Percentiles rank a stretch among this genome's conserved stretches.
Evolutionary conservation across 2,329 filamentous ascomycete species (phyloP).

Genomic region (Fusarium succisae): DNA sequence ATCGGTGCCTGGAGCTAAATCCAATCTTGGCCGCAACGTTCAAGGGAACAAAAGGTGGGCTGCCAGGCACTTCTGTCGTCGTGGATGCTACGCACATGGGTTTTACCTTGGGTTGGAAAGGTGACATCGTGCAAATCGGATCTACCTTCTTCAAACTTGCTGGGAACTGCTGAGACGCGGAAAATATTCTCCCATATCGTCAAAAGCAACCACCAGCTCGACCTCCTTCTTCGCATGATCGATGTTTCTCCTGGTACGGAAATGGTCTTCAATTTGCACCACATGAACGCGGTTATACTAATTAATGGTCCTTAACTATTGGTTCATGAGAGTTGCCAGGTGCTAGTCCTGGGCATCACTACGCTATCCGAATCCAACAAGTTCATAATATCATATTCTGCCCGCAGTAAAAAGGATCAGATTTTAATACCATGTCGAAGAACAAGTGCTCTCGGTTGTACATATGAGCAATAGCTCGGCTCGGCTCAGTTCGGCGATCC

Average conservation of each 20-base stretch:
- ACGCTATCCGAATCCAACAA: conserved; percentile 19
- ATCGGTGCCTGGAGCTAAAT: conserved; percentile 51
- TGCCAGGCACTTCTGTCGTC: conserved; percentile 8
- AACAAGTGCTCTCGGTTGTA: neutral
- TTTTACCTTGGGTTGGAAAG: conserved; percentile 28
- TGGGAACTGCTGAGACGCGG: conserved; percentile 21
- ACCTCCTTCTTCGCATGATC: conserved; percentile 1
- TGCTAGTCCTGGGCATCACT: conserved; percentile 6
- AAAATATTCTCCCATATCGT: conserved; percentile 29
- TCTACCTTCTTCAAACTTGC: conserved; percentile 29
- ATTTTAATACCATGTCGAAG: neutral
- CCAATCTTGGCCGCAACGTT: conserved; percentile 21
- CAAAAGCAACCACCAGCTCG: conserved; percentile 8
- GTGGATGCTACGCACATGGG: conserved; percentile 20
- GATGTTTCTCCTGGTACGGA: neutral
- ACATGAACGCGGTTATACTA: neutral
- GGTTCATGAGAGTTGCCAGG: neutral
- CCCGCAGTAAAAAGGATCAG: neutral
- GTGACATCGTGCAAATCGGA: conserved; percentile 42
- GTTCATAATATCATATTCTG: conserved; percentile 7
- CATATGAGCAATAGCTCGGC: conserved; percentile 5
- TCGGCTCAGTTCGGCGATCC: neutral
- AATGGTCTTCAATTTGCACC: neutral
- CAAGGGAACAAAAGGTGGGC: conserved; percentile 25
- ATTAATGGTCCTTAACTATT: neutral